Conservation (phyloP, 106 monocot genomes). For the Platanthera zijinensis region DNA sequence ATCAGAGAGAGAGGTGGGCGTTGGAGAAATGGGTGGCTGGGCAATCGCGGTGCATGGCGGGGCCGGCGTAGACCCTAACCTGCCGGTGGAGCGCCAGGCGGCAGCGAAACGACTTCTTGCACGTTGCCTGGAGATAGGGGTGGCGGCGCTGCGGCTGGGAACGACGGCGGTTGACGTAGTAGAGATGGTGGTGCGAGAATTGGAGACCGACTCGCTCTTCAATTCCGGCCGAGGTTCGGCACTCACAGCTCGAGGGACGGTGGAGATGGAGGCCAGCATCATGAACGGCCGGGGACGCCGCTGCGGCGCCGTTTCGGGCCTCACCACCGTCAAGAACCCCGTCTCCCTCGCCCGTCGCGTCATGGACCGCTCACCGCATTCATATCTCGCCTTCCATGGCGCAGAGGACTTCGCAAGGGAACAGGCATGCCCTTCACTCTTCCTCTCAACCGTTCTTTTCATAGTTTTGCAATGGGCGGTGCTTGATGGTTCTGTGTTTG, state of each 20-base stretch:
- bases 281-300: conserved; percentile 76
- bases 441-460: not conserved
- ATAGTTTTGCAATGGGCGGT: not conserved
- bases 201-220: conserved; percentile 87
- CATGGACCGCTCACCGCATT: conserved; percentile 93
- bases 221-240: conserved; percentile 89
- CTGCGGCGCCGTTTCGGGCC: conserved; percentile 89
- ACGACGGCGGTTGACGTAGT: conserved; percentile 66
- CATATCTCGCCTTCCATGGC: conserved; percentile 87
- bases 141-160: conserved; percentile 30
- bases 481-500: not conserved
- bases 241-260: conserved; percentile 57
- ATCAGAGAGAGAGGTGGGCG: not conserved
- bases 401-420: conserved; percentile 82
- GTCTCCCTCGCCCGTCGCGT: conserved; percentile 77
- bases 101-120: conserved; percentile 57
- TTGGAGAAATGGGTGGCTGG: conserved; percentile 24
- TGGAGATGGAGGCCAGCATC: conserved; percentile 99
- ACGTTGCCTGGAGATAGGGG: conserved; percentile 66
- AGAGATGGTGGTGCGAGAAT: conserved; percentile 71
- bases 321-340: conserved; percentile 91
- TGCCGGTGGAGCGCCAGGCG: conserved; percentile 69
- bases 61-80: conserved; percentile 84
- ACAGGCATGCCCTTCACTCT: conserved; percentile 33
- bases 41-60: conserved; percentile 91